These are phyloP conservation scores for Solanum bulbocastanum DNA, from an alignment of 257 asterid species.

Conservation along the genomic window DNA sequence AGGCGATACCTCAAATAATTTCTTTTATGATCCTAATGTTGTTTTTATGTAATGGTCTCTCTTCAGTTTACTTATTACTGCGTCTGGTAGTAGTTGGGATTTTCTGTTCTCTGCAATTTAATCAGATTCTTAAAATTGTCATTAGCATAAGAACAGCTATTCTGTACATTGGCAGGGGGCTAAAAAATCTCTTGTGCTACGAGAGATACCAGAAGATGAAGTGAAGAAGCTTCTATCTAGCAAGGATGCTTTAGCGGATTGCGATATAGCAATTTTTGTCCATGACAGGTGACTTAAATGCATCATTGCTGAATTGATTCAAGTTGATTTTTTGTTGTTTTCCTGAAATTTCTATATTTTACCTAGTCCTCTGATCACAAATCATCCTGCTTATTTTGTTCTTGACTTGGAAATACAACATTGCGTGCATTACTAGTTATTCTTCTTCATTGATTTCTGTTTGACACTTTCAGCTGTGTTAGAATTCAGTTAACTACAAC, in stretches of 20 bases:
- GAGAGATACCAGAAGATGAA: constrained; percentile 79
- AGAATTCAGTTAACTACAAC: not conserved
- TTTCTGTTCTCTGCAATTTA: not conserved
- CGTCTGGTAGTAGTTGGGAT: not conserved
- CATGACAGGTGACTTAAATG: constrained; percentile 75
- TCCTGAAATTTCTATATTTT: not conserved
- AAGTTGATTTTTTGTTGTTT: not conserved
- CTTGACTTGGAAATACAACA: not conserved
- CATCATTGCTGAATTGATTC: not conserved
- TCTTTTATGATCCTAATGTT: not conserved
- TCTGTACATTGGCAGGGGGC: constrained; percentile 38
- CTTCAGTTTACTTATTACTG: not conserved
- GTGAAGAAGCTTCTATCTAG: constrained; percentile 53
- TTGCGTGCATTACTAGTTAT: not conserved
- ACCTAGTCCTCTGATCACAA: not conserved
- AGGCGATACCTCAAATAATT: not conserved
- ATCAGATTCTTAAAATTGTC: not conserved
- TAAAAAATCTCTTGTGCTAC: constrained; percentile 68
- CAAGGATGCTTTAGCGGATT: constrained; percentile 77
- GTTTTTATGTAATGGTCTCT: not conserved
- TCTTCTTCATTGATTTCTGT: not conserved
- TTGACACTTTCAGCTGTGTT: not conserved
- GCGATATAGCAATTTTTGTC: constrained; percentile 87
- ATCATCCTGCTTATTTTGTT: not conserved
- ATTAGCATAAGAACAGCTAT: not conserved